Evolutionary conservation across 208 protist genomes (phyloP).

Genomic region (Acanthamoeba lenticulata): DNA sequence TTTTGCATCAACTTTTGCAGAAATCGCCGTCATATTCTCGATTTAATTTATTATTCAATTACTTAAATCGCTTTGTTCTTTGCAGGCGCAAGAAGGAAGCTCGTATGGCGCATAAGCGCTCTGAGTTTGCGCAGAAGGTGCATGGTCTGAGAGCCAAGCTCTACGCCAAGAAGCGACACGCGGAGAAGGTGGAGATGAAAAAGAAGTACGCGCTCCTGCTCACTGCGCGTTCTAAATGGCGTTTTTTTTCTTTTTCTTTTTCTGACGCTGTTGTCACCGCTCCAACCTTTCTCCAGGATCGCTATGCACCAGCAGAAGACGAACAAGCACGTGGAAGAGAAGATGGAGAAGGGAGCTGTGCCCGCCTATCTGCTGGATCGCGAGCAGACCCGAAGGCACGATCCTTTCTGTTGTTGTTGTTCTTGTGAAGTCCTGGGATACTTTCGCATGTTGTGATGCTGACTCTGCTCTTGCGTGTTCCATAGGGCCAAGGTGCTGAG

Average conservation of each 20-base stretch:
- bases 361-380: slow-evolving; percentile 99
- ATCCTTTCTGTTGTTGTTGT: not conserved
- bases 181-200: slow-evolving; percentile 99
- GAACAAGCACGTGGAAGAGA: slow-evolving; percentile 93
- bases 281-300: slow-evolving; percentile 85
- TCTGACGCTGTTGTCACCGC: not conserved
- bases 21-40: not conserved
- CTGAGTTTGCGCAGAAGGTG: slow-evolving; percentile 95
- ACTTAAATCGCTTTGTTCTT: not conserved
- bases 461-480: not conserved
- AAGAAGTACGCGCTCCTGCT: slow-evolving; percentile 90
- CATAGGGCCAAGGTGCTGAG: slow-evolving; percentile 94
- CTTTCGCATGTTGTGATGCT: not conserved
- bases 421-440: no score
- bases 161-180: slow-evolving; percentile 97
- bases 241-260: not conserved
- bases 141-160: slow-evolving; percentile 99
- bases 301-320: slow-evolving; percentile 96
- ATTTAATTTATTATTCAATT: no score
- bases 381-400: slow-evolving; percentile 68
- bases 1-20: slow-evolving; percentile 9
- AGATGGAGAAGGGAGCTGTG: slow-evolving; percentile 92
- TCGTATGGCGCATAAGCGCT: slow-evolving; percentile 93
- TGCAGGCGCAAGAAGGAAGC: slow-evolving; percentile 97
- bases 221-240: not conserved